Conservation (phyloP, 176 grass and related monocot species). For the Triticum dicoccoides region DNA sequence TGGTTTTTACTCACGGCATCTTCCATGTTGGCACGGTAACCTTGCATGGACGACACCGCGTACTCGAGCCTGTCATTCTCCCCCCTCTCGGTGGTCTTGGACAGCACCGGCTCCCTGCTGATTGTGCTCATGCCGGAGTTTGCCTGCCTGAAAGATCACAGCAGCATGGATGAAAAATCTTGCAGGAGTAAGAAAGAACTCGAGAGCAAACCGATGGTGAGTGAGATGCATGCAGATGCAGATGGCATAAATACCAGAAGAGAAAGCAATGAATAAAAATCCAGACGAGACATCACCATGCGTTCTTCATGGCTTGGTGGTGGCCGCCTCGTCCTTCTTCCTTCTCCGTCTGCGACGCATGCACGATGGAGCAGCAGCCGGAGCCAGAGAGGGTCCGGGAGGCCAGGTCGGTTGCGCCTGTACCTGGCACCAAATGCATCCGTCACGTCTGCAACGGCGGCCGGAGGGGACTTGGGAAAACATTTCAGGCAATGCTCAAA, state of each 20-base stretch:
- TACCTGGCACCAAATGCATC: background rate
- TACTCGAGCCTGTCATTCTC: slow-evolving; percentile 28
- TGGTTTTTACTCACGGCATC: slow-evolving; percentile 44
- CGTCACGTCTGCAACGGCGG: background rate
- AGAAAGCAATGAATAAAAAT: background rate
- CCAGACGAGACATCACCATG: background rate
- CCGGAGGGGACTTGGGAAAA: too few relatives aligned
- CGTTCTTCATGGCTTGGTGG: background rate
- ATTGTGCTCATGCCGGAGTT: background rate
- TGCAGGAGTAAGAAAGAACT: background rate
- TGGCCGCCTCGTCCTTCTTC: background rate
- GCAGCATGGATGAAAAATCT: background rate
- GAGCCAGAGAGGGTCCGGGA: background rate
- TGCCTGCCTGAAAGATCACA: slow-evolving; percentile 25
- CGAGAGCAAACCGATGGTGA: background rate
- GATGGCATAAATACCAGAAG: background rate
- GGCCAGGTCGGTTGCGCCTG: background rate
- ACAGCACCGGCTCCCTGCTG: background rate
- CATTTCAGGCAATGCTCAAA: too few relatives aligned
- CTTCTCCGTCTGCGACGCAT: background rate
- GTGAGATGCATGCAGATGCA: background rate
- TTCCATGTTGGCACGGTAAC: slow-evolving; percentile 38
- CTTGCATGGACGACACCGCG: slow-evolving; percentile 44
- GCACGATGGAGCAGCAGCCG: background rate
- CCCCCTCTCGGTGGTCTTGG: background rate